Conservation (phyloP, 1,139 yeast genomes). For the Petasospora fabianii region DNA sequence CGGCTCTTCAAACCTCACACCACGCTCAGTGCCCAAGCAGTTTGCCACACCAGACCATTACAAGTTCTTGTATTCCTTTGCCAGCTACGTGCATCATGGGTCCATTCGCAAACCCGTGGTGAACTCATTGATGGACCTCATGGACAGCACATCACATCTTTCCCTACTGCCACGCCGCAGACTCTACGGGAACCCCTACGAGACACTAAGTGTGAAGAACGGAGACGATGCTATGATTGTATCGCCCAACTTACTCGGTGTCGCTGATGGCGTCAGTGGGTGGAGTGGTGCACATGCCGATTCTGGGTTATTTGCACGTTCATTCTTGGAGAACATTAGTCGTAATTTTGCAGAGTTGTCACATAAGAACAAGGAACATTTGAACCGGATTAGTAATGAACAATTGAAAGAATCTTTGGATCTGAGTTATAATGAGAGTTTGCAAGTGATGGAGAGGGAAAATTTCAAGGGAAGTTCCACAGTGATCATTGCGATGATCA, state of each 20-base stretch:
- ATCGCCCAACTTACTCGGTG: constrained; percentile 51
- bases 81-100: constrained; percentile 50
- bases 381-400: constrained; percentile 11
- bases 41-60: constrained; percentile 34
- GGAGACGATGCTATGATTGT: constrained; percentile 65
- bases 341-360: constrained; percentile 36
- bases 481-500: constrained; percentile 46
- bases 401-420: constrained; percentile 34
- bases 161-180: constrained; percentile 49
- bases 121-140: constrained; percentile 48
- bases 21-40: constrained; percentile 10
- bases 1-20: not conserved
- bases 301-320: constrained; percentile 53
- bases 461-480: constrained; percentile 52
- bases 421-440: constrained; percentile 48
- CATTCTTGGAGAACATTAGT: constrained; percentile 51
- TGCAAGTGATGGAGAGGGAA: constrained; percentile 51
- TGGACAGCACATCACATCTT: constrained; percentile 42
- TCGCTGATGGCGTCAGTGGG: constrained; percentile 62
- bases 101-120: constrained; percentile 36
- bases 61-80: constrained; percentile 44
- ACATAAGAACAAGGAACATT: constrained; percentile 16
- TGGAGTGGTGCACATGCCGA: constrained; percentile 48
- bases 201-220: constrained; percentile 49
- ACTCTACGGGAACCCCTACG: constrained; percentile 51